These are phyloP conservation scores for Colletotrichum sp. DNA, from an alignment of 2,329 filamentous ascomycete species.

Conservation along the genomic window DNA sequence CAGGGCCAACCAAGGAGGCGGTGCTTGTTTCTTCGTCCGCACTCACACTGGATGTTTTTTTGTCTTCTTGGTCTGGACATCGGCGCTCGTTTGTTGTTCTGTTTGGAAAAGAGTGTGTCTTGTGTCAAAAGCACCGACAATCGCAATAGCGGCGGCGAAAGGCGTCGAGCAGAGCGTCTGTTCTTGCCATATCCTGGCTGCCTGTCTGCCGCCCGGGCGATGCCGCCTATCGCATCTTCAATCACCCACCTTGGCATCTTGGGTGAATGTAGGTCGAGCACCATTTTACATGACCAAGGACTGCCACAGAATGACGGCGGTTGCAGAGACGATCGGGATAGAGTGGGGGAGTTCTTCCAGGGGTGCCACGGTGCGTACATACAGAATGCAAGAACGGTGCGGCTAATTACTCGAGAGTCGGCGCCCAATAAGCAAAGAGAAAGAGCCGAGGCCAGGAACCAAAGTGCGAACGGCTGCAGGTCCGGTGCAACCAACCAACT, in stretches of 20 bases:
- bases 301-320: not conserved
- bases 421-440: not conserved
- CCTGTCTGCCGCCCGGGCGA: not conserved
- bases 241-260: not conserved
- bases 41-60: not conserved
- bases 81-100: slow-evolving; percentile 17
- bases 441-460: not conserved
- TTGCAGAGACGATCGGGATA: not conserved
- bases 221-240: not conserved
- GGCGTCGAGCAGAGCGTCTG: slow-evolving; percentile 12
- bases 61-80: slow-evolving; percentile 4
- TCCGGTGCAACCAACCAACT: not conserved
- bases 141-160: slow-evolving; percentile 4
- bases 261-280: not conserved
- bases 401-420: not conserved
- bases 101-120: slow-evolving; percentile 11
- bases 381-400: not conserved
- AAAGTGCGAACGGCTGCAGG: not conserved
- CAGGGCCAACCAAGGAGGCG: slow-evolving; percentile 8
- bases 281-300: not conserved
- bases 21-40: slow-evolving; percentile 15
- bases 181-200: not conserved
- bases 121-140: slow-evolving; percentile 14
- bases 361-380: not conserved
- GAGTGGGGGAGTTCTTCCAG: not conserved